A percentile compares a stretch with the other conserved stretches of the same genome.
Conservation (phyloP, 163 green algal species). For the Coccomyxa subellipsoidea region DNA sequence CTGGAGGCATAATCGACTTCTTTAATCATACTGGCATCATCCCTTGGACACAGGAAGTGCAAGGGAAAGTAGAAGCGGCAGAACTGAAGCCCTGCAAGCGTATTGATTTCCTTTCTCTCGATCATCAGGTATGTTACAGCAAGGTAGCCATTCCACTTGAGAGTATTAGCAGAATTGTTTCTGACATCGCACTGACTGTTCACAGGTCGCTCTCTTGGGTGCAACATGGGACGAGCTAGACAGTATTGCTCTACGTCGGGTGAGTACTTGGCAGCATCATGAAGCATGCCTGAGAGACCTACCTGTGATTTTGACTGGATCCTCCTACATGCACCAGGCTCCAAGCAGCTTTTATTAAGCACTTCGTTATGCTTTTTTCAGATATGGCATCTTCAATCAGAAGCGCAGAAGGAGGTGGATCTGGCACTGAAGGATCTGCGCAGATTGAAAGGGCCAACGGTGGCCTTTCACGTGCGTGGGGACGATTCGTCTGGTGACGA, state of each 20-base stretch:
- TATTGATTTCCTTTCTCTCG: not conserved
- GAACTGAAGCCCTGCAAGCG: not conserved
- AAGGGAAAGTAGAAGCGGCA: not conserved
- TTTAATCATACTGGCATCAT: not conserved
- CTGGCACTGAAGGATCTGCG: not conserved
- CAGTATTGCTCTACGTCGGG: not conserved
- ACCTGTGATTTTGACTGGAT: too few species aligned
- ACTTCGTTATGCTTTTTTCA: too few species aligned
- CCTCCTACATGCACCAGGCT: too few species aligned
- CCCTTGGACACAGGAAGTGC: not conserved
- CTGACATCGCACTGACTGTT: not conserved
- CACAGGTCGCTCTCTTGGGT: not conserved
- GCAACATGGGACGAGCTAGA: conserved; percentile 1
- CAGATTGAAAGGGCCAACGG: not conserved
- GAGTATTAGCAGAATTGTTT: not conserved
- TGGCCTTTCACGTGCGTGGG: not conserved
- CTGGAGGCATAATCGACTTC: not conserved
- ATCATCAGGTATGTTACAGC: not conserved
- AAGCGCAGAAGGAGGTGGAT: not conserved
- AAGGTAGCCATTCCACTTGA: not conserved
- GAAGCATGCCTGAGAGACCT: not conserved
- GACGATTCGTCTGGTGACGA: not conserved
- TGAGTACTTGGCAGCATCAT: not conserved
- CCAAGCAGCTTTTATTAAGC: too few species aligned
- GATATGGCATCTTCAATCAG: conserved; percentile 7